Conservation (phyloP, 2,329 filamentous ascomycete species). For the Cercospora sp. region DNA sequence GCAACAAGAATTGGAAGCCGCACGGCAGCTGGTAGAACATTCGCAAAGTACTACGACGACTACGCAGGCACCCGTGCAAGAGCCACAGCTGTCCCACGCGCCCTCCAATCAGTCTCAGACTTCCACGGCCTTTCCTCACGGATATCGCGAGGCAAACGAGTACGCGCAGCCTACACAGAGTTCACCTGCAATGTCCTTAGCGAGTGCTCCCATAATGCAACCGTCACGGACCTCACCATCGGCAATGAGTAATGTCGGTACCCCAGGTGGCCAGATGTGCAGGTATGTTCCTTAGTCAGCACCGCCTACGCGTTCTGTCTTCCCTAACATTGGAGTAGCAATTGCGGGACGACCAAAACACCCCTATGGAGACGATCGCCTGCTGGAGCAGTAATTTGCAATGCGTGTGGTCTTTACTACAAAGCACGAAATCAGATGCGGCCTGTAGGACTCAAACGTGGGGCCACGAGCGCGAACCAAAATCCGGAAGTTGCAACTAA, state of each 20-base stretch:
- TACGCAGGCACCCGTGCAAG: constrained; percentile 20
- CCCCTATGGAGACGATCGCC: constrained; percentile 93
- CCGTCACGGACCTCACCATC: constrained; percentile 20
- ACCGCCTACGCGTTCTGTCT: constrained; percentile 1
- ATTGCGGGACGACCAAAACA: constrained; percentile 91
- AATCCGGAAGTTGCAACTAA: constrained; percentile 40
- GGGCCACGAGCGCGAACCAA: constrained; percentile 47
- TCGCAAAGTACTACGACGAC: constrained; percentile 39
- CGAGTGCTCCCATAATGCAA: constrained; percentile 11
- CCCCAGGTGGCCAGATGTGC: constrained; percentile 62
- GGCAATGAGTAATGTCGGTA: constrained; percentile 7
- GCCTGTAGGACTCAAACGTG: constrained; percentile 85
- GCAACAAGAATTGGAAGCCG: constrained; percentile 53
- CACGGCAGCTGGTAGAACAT: constrained; percentile 51
- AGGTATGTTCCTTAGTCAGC: constrained; percentile 54
- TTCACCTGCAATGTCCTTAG: not conserved
- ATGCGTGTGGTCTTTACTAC: constrained; percentile 91
- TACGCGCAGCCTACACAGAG: not conserved
- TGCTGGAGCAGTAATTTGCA: constrained; percentile 92
- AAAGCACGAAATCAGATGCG: constrained; percentile 91
- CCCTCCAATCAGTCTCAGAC: constrained; percentile 15
- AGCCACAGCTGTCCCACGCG: constrained; percentile 19
- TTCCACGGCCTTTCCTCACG: not conserved
- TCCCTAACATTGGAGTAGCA: constrained; percentile 57
- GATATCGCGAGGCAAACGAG: constrained; percentile 11